A percentile compares a stretch with the other conserved stretches of the same genome.
These are phyloP conservation scores for Colletotrichum gigasporum DNA, from an alignment of 2,329 filamentous ascomycete species.

Conservation along the genomic window DNA sequence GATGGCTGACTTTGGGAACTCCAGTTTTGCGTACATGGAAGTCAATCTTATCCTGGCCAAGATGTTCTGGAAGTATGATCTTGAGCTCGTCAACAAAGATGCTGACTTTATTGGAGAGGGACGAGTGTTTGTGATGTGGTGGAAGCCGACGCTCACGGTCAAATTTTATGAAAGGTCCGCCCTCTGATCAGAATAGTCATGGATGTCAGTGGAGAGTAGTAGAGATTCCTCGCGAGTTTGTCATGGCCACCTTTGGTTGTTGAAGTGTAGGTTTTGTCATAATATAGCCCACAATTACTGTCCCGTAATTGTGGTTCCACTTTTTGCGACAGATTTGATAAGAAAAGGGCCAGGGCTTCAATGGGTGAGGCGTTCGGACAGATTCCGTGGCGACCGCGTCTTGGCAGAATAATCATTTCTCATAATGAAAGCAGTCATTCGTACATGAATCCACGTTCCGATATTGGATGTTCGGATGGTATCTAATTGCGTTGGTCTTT, in stretches of 20 bases:
- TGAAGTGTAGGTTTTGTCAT: not conserved
- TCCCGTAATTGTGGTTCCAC: too few species aligned
- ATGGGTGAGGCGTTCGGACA: not conserved
- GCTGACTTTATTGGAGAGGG: conserved; percentile 49
- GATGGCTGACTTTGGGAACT: not conserved
- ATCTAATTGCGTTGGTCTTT: too few species aligned
- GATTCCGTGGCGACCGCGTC: too few species aligned
- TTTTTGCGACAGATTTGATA: too few species aligned
- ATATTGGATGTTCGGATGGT: too few species aligned
- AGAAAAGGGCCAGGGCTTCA: too few species aligned
- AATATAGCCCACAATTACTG: too few species aligned
- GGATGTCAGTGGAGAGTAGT: not conserved
- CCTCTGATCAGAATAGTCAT: not conserved
- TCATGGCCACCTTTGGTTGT: not conserved
- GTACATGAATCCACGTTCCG: too few species aligned
- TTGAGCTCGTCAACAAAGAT: conserved; percentile 43
- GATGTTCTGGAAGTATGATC: conserved; percentile 47
- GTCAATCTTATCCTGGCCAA: conserved; percentile 49
- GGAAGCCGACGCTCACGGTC: conserved; percentile 42
- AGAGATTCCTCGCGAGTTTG: not conserved
- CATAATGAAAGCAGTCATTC: not conserved
- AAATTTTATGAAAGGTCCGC: conserved; percentile 24
- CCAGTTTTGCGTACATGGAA: conserved; percentile 47
- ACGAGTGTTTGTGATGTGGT: conserved; percentile 44
- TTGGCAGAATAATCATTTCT: not conserved